A percentile compares a stretch with the other conserved stretches of the same genome.
Evolutionary conservation across 805 yeast genomes (phyloP).

Genomic region (Suhomyces kilbournensis): DNA sequence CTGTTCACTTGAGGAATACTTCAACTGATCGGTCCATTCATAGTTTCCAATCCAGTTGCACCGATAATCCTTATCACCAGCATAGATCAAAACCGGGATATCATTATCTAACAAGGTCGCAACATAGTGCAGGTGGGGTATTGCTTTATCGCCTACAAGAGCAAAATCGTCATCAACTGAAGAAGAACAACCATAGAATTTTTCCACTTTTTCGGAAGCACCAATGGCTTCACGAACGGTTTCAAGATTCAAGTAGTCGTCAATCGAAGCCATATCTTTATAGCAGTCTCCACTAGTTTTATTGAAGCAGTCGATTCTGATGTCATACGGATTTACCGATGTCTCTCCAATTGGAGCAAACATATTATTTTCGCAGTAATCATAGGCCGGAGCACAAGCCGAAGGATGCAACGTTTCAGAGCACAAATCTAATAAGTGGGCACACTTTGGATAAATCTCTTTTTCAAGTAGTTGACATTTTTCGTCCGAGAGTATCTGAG

Average conservation of each 20-base stretch:
- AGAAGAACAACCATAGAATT: slow-evolving; percentile 45
- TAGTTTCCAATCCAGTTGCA: slow-evolving; percentile 46
- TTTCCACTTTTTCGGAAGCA: slow-evolving; percentile 42
- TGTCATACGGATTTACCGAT: slow-evolving; percentile 62
- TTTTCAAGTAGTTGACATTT: slow-evolving; percentile 31
- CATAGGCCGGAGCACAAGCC: slow-evolving; percentile 38
- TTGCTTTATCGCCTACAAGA: slow-evolving; percentile 62
- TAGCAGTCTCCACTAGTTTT: slow-evolving; percentile 56
- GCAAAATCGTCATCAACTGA: slow-evolving; percentile 48
- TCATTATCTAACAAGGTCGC: slow-evolving; percentile 38
- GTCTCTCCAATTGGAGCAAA: slow-evolving; percentile 39
- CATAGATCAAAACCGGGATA: slow-evolving; percentile 42
- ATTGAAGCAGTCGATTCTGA: slow-evolving; percentile 48
- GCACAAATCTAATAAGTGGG: slow-evolving; percentile 27
- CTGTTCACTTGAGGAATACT: slow-evolving; percentile 13
- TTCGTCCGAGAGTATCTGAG: slow-evolving; percentile 30
- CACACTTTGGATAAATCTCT: slow-evolving; percentile 32
- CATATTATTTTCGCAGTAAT: slow-evolving; percentile 28
- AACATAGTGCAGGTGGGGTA: slow-evolving; percentile 65
- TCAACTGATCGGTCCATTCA: slow-evolving; percentile 31
- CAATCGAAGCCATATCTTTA: slow-evolving; percentile 46
- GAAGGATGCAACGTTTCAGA: slow-evolving; percentile 29
- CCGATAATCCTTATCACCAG: slow-evolving; percentile 45
- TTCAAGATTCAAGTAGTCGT: slow-evolving; percentile 50
- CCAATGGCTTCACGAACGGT: slow-evolving; percentile 55